Evolutionary conservation across 2,329 filamentous ascomycete genomes (phyloP), one percentile per base, ranked within the genome.

Genomic region (Fusarium heterosporum): DNA sequence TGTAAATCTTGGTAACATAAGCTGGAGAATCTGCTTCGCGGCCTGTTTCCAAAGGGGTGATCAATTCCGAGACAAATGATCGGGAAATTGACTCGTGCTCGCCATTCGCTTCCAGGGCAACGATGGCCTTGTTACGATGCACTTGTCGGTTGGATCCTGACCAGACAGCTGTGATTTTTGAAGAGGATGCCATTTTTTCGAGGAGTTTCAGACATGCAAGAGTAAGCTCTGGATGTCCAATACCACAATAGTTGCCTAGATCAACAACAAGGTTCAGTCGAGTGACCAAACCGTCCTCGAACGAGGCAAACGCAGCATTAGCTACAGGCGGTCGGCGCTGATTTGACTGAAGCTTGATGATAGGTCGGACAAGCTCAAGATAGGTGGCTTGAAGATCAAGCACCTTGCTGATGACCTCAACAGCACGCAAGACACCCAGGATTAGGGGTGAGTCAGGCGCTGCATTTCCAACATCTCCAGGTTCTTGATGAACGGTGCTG

Each of bases 301-400:
- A 95, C 1, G 91, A 94, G n/a, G 91, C 85, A 69, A 95, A 91
- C 1, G 93, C 89, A 8, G 90, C 87, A 48, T 80, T 80, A 1
- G 90, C 86, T 22, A 96, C 89, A 6, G 86, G 84, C 10, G 83
- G 80, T 28, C 86, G 83, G 49, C 87, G 85, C 46, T 85, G 81
- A 28, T 84, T 85, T 19, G 86, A 80, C 55, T 93, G 87, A 32
- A 85, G 83, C 74, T 91, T 92, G 69, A 97, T 83, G 12, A 93
- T 78, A 4, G 94, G 93, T 52, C 91, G 88, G 16, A 98, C 91
- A 51, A 99, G 88, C 74, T 98, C 90, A 40, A 96, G 85, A 75
- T 97, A 99, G 0, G 95, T 98, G 16, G 93, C 87, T 75, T 99
- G 96, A 17, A 97, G 85, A 64, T 94, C 92, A 75, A 98, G 84